Evolutionary conservation across 2,329 filamentous ascomycete genomes (phyloP).

Genomic region (Microdochium nivale): DNA sequence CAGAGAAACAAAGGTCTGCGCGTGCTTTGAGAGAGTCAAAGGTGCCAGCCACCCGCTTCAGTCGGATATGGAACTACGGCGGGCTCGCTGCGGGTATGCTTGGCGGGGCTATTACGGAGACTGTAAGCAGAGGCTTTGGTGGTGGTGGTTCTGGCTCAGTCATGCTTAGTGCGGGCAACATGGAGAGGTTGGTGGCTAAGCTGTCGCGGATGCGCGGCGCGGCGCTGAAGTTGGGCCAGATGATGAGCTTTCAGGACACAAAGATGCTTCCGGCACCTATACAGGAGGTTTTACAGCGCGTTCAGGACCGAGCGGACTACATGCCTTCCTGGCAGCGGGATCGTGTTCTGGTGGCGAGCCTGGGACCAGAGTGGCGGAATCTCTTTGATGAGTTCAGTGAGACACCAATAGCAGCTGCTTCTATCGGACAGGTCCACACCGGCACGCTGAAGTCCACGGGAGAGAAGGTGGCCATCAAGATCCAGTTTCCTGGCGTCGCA

Average conservation of each 20-base stretch:
- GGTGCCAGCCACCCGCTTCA: constrained; percentile 80
- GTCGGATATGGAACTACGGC: constrained; percentile 89
- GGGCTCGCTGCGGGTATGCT: constrained; percentile 93
- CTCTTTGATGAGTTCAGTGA: constrained; percentile 83
- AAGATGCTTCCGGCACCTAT: constrained; percentile 88
- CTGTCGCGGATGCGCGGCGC: constrained; percentile 94
- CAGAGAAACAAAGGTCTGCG: constrained; percentile 34
- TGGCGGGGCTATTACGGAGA: constrained; percentile 80
- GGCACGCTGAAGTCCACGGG: constrained; percentile 70
- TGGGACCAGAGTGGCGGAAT: constrained; percentile 77
- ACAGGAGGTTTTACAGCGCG: constrained; percentile 82
- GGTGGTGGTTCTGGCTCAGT: constrained; percentile 62
- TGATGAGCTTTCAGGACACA: constrained; percentile 96
- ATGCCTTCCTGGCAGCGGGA: constrained; percentile 94
- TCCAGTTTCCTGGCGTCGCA: constrained; percentile 94
- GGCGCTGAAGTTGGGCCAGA: constrained; percentile 93
- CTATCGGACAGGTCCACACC: constrained; percentile 92
- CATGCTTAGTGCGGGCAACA: constrained; percentile 80
- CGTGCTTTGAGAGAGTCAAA: constrained; percentile 70
- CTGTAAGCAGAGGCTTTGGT: constrained; percentile 71
- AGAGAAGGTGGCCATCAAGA: constrained; percentile 80
- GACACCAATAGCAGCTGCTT: constrained; percentile 86
- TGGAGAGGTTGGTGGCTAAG: constrained; percentile 87
- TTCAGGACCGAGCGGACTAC: constrained; percentile 94
- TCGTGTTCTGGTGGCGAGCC: constrained; percentile 67